Evolutionary conservation across 148 eudicot species (phyloP).

Genomic region (Rhododendron ovatum): DNA sequence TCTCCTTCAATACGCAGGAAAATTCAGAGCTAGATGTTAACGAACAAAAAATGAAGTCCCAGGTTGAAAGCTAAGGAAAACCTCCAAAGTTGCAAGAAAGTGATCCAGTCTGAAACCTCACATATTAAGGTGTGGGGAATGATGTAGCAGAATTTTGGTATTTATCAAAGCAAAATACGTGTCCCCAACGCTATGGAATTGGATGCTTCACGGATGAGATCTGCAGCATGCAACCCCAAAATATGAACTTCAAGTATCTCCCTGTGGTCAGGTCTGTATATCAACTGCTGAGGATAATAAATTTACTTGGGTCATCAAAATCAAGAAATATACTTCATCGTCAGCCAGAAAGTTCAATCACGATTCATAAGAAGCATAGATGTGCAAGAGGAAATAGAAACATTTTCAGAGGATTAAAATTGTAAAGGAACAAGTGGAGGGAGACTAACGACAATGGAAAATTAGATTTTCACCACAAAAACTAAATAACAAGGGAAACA

Average conservation of each 20-base stretch:
- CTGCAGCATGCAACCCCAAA: constrained; percentile 87
- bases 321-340: background rate
- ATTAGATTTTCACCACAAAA: background rate
- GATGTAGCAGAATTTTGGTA: background rate
- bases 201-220: constrained; percentile 89
- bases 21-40: background rate
- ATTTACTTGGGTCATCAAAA: too few species aligned
- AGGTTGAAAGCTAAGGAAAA: background rate
- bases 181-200: constrained; percentile 88
- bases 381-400: background rate
- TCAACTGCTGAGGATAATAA: constrained; percentile 43
- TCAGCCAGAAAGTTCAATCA: background rate
- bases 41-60: background rate
- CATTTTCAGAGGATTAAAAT: too few species aligned
- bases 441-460: background rate
- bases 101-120: background rate
- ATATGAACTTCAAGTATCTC: constrained; percentile 93
- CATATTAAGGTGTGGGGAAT: background rate
- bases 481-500: too few species aligned
- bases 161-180: constrained; percentile 22
- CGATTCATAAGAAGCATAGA: background rate
- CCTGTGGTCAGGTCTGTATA: constrained; percentile 80
- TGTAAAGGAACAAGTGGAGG: background rate
- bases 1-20: background rate
- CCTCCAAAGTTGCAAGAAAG: background rate